Evolutionary conservation across 495 filamentous ascomycete genomes (phyloP).

Genomic region (Peziza echinospora): DNA sequence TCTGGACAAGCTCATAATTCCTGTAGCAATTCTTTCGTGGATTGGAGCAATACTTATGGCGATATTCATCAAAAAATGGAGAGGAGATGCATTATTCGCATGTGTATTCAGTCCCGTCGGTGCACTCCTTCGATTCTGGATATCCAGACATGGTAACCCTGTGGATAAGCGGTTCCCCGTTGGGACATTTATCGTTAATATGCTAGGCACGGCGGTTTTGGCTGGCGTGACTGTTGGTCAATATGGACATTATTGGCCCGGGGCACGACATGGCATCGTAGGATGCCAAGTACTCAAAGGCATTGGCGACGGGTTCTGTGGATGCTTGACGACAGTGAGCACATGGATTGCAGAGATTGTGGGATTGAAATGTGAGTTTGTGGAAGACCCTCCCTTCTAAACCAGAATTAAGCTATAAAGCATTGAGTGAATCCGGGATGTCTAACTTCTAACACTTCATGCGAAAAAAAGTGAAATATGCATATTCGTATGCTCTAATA

Average conservation of each 20-base stretch:
- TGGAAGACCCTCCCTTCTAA: too few species aligned
- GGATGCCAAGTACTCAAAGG: constrained; percentile 70
- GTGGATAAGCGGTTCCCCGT: constrained; percentile 52
- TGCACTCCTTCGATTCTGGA: constrained; percentile 52
- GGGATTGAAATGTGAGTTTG: constrained; percentile 30
- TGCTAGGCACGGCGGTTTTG: constrained; percentile 43
- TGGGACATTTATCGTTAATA: constrained; percentile 73
- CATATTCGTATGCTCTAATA: constrained; percentile 49
- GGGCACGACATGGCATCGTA: constrained; percentile 27
- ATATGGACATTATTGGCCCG: constrained; percentile 53
- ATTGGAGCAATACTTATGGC: constrained; percentile 54
- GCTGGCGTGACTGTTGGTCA: constrained; percentile 33
- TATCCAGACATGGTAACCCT: constrained; percentile 43
- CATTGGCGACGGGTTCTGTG: constrained; percentile 78
- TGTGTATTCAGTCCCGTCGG: constrained; percentile 73
- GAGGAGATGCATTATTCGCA: constrained; percentile 51
- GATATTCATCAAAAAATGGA: constrained; percentile 46
- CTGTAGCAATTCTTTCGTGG: constrained; percentile 55
- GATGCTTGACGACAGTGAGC: constrained; percentile 73
- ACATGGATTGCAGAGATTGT: constrained; percentile 75
- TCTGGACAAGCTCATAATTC: constrained; percentile 38
- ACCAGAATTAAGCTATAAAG: too few species aligned
- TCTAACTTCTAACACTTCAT: too few species aligned
- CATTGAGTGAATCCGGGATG: too few species aligned
- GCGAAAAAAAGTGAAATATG: constrained; percentile 24